Evolutionary conservation across 1,139 yeast species (phyloP), one percentile per base, ranked within the genome.

Genomic region (Kodamaea sp.): DNA sequence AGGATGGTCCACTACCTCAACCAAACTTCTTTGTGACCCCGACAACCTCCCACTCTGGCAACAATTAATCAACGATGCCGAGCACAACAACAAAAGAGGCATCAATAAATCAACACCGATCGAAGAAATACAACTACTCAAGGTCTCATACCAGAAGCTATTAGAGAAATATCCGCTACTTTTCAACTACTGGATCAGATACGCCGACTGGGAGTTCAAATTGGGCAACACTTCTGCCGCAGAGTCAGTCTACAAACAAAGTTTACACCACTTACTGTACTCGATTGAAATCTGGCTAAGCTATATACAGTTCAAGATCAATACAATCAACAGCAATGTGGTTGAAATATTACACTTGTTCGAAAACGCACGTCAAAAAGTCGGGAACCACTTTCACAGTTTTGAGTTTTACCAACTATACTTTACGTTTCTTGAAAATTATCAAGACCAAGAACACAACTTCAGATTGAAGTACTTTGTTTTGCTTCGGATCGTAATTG

Each of bases 141-240:
- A 81, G 34, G 51, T 64, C 2, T 65, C 84, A 0, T 86, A 79
- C 53, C 73, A 73, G 36, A 70, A 76, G 22, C 63, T 90, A 38
- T 65, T 92, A 9, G 63, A 61, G 2, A 70, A 74, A 40, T 89
- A 73, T 57, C 97, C 97, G 0, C 64, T 73, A 28, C 60, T 84
- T 29, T 86, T 81, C 52, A 87, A 85, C 35, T 87, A 85, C 57
- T 87, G 97, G 92, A 70, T 83, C 33, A 76, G 79, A 46, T 87
- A 75, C 56, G 95, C 96, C 1, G 65, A 72, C 22, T 66, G 78
- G 62, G 87, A 81, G 57, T 84, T 78, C 54, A 68, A 70, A 36
- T 57, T 85, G 26, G 87, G 88, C 0, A 60, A 75, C 45, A 68
- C 81, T 0, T 67, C 64, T 1, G 54, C 59, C 3, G 77, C 87